phyloP scores from a whole-genome alignment of 2,329 filamentous ascomycete genomes.

The Clarireedia hainanense region DNA sequence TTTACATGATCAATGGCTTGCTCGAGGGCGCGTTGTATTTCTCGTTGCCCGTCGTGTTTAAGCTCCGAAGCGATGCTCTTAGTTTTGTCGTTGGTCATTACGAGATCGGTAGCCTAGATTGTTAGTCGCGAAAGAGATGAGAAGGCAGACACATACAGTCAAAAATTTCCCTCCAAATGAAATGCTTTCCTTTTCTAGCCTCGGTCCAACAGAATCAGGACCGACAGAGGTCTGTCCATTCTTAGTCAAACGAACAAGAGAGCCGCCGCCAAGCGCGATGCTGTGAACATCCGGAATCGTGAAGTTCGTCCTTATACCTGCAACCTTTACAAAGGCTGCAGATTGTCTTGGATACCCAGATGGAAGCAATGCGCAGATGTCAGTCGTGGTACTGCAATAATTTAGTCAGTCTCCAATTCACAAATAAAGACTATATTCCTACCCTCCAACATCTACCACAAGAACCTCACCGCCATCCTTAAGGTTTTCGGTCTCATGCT shows the following conservation, averaged over 20 bases:
- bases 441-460: slow-evolving; percentile 47
- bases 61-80: slow-evolving; percentile 11
- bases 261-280: slow-evolving; percentile 50
- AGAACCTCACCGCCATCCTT: slow-evolving; percentile 28
- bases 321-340: slow-evolving; percentile 48
- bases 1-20: slow-evolving; percentile 48
- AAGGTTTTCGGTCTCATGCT: slow-evolving; percentile 11
- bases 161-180: slow-evolving; percentile 46
- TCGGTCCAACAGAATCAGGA: slow-evolving; percentile 48
- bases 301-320: slow-evolving; percentile 52
- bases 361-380: slow-evolving; percentile 48
- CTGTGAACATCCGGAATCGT: slow-evolving; percentile 48
- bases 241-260: slow-evolving; percentile 30
- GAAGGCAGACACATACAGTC: slow-evolving; percentile 39
- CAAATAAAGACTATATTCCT: slow-evolving; percentile 2
- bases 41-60: slow-evolving; percentile 14
- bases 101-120: slow-evolving; percentile 28
- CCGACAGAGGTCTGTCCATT: slow-evolving; percentile 46
- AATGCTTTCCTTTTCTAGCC: slow-evolving; percentile 38
- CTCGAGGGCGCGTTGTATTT: slow-evolving; percentile 39
- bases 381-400: slow-evolving; percentile 44
- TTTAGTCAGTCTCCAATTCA: slow-evolving; percentile 2
- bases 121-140: slow-evolving; percentile 18
- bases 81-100: slow-evolving; percentile 4
- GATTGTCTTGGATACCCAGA: slow-evolving; percentile 54